Evolutionary conservation across 257 asterid species (phyloP).

Genomic region (Asclepias syriaca): DNA sequence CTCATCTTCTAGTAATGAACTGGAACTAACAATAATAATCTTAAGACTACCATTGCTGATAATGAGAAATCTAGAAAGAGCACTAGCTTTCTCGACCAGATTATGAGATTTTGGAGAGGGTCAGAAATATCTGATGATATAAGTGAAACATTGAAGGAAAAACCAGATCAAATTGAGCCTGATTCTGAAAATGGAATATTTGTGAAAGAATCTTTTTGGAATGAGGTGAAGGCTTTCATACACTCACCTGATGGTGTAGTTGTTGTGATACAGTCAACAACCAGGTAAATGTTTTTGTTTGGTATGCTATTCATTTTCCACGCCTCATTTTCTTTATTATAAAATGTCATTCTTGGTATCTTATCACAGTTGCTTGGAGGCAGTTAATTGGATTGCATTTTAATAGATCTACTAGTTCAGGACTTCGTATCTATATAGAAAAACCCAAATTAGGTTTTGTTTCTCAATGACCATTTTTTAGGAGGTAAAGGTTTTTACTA

Average conservation of each 20-base stretch:
- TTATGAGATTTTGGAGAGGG: constrained; percentile 38
- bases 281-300: constrained; percentile 43
- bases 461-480: background rate
- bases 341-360: background rate
- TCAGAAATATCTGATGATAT: constrained; percentile 20
- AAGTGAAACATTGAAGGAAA: constrained; percentile 23
- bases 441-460: background rate
- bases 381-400: background rate
- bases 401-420: background rate
- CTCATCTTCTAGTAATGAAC: constrained; percentile 40
- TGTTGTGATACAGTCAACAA: constrained; percentile 42
- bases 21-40: constrained; percentile 15
- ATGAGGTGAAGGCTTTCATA: constrained; percentile 50
- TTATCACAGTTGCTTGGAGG: background rate
- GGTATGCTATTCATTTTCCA: constrained; percentile 6
- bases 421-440: background rate
- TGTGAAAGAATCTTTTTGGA: constrained; percentile 62
- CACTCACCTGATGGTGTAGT: constrained; percentile 42
- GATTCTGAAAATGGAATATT: constrained; percentile 28
- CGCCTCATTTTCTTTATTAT: background rate
- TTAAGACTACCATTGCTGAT: constrained; percentile 19
- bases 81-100: constrained; percentile 24
- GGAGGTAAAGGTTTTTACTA: background rate
- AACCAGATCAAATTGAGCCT: constrained; percentile 18
- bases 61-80: constrained; percentile 22